Base-by-base conservation (phyloP, 2,329 filamentous ascomycete species). In the Coniochaeta sp. region DNA sequence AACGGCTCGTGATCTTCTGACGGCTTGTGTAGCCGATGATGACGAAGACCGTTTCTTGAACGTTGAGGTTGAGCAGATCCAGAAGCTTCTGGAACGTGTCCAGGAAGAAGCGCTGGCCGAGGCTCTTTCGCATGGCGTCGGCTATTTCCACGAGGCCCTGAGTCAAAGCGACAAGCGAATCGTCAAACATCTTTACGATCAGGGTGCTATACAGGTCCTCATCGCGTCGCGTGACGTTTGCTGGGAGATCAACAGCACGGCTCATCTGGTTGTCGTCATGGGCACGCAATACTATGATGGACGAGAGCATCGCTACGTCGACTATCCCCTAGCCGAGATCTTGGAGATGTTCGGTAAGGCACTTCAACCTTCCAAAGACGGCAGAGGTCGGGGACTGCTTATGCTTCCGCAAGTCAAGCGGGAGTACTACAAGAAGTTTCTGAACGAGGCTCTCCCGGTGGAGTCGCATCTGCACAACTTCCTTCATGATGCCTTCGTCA, bases 301-400 rank as follows among this genome's bases (percentile, higher is more conserved):
- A 7, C 88, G 92, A 58, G 93, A 99, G 74, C 96, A 99, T 73
- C 89, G 96, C 63, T 99, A 99, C 73, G 87, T 98, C 59, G 95
- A 99, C 74, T 99, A 99, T 69, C 89, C 92, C 4, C 85, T 98
- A 65, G 93, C 89, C 69, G 95, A 99, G 71, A 86, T 99, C 17
- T 78, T 99, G 60, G 95, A 99, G 70, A 99, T 99, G 93, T 96
- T 98, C 67, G 95, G 95, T 67, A 96, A 95, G 74, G 90, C 95
- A 40, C 87, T 93, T 59, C 86, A 89, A 44, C 86, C 91, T 1
- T 84, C 88, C 3, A 82, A 87, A 69, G 92, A 96, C 68, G 91
- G 90, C 61, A 84, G 89, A 61, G 89, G 90, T 54, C 91, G 90
- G 63, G 96, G 93, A 66, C 91, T 99, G n/a, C 81, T 99, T 52